Base-by-base conservation (phyloP, 495 filamentous ascomycete genomes). In the Aspergillus asperescens region DNA sequence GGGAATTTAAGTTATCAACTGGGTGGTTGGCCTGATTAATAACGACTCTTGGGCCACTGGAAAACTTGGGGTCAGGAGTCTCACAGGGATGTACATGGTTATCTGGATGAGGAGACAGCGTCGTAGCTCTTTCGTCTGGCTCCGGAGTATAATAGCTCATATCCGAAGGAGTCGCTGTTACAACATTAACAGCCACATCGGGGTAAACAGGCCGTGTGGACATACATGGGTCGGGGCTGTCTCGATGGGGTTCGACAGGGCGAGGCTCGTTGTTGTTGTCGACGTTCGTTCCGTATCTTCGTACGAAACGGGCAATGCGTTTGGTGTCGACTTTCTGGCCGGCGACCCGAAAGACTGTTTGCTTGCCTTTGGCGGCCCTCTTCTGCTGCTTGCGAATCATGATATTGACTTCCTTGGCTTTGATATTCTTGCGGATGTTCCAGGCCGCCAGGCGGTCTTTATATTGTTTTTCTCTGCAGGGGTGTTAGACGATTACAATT, bases 391-490 rank as follows among this genome's bases (percentile, higher is more conserved):
- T 74, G 31, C 68, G 71, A 28, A 72, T 60, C 71, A 74, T 72
- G 32, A 74, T 29, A 18, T 72, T 68, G 23, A 72, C 67, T 54
- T 74, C 68, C 50, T 71, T 69, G 18, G 66, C 66, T 54, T 74
- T 74, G 54, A 74, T 71, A 41, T 74, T 74, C 43, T 74, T 74
- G 16, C 71, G 68, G 47, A 74, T 59, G 52, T 72, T 63, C 71
- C 71, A 74, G 19, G 68, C 63, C 9, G 69, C 68, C 8, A 74
- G 65, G 25, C 71, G 71, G 56, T 74, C 71, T 67, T 74, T 74
- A 56, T 74, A 74, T 56, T 74, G 71, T 59, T 74, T 74, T 64
- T 74, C 71, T 56, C 71, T 74, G 58, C 25, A 54, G 34, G 28
- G 12, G 39, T 64, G 18, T 59, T 48, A 57, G 47, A n/a, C n/a